These are phyloP conservation scores for Mycosphaerella arachidis DNA, from an alignment of 2,329 filamentous ascomycete species.

Conservation along the genomic window DNA sequence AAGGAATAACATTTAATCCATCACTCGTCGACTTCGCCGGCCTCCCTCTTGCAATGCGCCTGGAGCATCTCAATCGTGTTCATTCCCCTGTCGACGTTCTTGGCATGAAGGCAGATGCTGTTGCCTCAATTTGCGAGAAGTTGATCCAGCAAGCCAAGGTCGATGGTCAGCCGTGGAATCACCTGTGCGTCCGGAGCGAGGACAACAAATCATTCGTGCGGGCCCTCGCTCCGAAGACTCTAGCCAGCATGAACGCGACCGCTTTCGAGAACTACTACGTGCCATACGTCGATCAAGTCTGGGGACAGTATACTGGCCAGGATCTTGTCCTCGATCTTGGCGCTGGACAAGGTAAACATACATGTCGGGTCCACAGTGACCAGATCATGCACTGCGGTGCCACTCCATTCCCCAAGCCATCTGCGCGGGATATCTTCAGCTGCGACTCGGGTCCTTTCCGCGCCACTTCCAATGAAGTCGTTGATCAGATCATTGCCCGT, in stretches of 20 bases:
- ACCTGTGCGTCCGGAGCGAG: conserved; percentile 48
- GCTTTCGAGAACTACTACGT: conserved; percentile 48
- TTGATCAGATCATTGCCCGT: conserved; percentile 59
- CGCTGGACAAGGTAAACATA: conserved; percentile 31
- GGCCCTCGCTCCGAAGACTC: conserved; percentile 31
- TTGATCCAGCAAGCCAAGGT: conserved; percentile 49
- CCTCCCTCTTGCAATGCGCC: conserved; percentile 45
- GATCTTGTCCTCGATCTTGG: conserved; percentile 59
- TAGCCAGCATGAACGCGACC: conserved; percentile 39
- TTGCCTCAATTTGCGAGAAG: conserved; percentile 49
- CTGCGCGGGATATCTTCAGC: conserved; percentile 57
- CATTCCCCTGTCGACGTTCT: conserved; percentile 39
- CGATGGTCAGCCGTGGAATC: conserved; percentile 57
- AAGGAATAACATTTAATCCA: conserved; percentile 38
- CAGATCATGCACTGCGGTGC: conserved; percentile 36
- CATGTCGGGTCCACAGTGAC: conserved; percentile 4
- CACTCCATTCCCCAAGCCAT: conserved; percentile 49
- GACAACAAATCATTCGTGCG: conserved; percentile 33
- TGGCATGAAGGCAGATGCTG: conserved; percentile 54
- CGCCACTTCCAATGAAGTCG: conserved; percentile 30
- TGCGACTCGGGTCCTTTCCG: conserved; percentile 59
- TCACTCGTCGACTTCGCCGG: conserved; percentile 27
- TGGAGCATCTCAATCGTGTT: conserved; percentile 35
- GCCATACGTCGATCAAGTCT: conserved; percentile 45
- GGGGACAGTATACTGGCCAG: conserved; percentile 40